phyloP scores from a whole-genome alignment of 139 green algal species.

The Chlorella ohadii region DNA sequence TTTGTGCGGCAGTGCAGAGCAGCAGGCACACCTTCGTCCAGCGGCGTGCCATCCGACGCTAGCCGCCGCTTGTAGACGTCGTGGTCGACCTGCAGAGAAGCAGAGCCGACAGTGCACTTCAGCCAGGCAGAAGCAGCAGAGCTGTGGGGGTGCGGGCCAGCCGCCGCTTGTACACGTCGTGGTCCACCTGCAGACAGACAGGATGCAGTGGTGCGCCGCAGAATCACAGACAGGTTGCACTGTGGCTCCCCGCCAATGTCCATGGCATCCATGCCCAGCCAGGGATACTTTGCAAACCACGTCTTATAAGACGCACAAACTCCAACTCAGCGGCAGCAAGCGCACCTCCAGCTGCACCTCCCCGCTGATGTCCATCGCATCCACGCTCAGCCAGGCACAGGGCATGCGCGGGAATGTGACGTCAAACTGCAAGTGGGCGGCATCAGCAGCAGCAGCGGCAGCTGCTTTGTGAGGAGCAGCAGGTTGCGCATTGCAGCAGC shows the following conservation, averaged over 20 bases:
- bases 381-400: conserved; percentile 91
- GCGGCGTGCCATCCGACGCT: conserved; percentile 47
- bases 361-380: conserved; percentile 97
- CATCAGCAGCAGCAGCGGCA: neutral
- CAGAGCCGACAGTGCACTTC: no score
- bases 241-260: conserved; percentile 96
- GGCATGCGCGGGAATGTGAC: conserved; percentile 91
- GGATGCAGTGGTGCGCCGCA: no score
- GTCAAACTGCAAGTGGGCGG: conserved; percentile 78
- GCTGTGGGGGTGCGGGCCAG: no score
- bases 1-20: no score
- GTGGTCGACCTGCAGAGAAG: conserved; percentile 76
- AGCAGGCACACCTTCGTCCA: conserved; percentile 62
- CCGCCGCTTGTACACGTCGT: no score
- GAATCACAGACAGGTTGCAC: no score
- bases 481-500: neutral
- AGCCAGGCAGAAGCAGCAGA: no score
- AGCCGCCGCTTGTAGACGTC: conserved; percentile 86
- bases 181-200: conserved; percentile 74
- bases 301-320: no score
- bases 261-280: conserved; percentile 96
- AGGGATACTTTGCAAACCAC: no score
- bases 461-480: neutral
- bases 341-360: conserved; percentile 89
- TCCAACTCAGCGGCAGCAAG: no score